Base-by-base conservation (phyloP, 768 basidiomycete species). In the Xanthoconium stramineum region DNA sequence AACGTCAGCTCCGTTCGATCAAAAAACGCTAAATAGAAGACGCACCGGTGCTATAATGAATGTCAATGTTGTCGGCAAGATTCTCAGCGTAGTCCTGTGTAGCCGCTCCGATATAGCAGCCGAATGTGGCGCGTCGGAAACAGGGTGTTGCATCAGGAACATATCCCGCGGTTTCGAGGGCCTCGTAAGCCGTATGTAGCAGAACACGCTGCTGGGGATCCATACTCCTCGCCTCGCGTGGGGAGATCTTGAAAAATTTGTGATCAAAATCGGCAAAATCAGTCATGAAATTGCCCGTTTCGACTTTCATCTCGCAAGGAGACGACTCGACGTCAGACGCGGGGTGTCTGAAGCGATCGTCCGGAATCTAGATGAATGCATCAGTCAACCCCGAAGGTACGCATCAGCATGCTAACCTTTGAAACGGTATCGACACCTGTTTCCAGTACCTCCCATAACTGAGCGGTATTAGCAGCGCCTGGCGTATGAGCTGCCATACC, bases 181-280 rank as follows among this genome's bases (percentile, higher is more conserved):
- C 88, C 54, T 86, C 79, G 51, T 87, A 81, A 6, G 84, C 85
- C 3, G 80, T 77, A 38, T 85, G 86, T 15, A 90, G 75, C 6
- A 90, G 72, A 35, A 90, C 61, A 6, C 88, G 79, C 59, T 89
- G 87, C 60, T 89, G 88, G 8, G 89, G 88, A 63, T 89, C 86
- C 86, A 89, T 89, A 66, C 76, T 82, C 57, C 73, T 81, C 14
- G 89, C 88, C 69, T 90, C 88, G 6, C 88, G 80, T 2, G 89
- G 88, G 39, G 83, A 86, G 44, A 88, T 80, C 40, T 80, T 82
- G 76, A 90, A 91, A 65, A 88, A 88, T 66, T 72, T 75, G 65
- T 87, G 76, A 66, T 91, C 89, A 62, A 90, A 90, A 47, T 75
- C 74, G 58, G 81, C 82, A 30, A 77, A 72, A 40, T 77, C 75